A percentile compares a stretch with the other conserved stretches of the same genome.
These are phyloP conservation scores for Sporothrix schenckii DNA, from an alignment of 2,329 filamentous ascomycete genomes.

Conservation along the genomic window DNA sequence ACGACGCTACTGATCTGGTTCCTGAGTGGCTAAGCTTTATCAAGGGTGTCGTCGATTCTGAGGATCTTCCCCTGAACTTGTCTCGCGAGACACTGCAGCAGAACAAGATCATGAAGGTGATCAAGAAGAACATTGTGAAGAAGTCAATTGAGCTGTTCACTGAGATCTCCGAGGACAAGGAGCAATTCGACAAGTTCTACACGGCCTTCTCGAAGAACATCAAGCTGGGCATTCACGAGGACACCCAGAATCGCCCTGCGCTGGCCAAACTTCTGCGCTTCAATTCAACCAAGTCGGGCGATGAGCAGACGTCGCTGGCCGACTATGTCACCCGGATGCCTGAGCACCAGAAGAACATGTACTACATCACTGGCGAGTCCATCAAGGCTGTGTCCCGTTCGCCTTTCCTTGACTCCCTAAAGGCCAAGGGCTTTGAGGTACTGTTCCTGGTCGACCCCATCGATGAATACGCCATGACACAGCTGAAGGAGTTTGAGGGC, in stretches of 20 bases:
- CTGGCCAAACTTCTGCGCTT: slow-evolving; percentile 99
- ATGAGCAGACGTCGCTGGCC: slow-evolving; percentile 88
- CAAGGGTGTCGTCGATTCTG: slow-evolving; percentile 99
- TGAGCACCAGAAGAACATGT: slow-evolving; percentile 99
- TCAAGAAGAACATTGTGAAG: slow-evolving; percentile 99
- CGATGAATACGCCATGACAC: slow-evolving; percentile 98
- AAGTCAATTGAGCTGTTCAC: slow-evolving; percentile 99
- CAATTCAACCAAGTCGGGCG: slow-evolving; percentile 98
- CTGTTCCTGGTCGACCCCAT: slow-evolving; percentile 99
- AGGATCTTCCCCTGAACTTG: slow-evolving; percentile 98
- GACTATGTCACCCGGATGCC: slow-evolving; percentile 99
- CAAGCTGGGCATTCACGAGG: slow-evolving; percentile 99
- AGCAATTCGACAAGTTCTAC: slow-evolving; percentile 99
- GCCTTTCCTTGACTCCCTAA: slow-evolving; percentile 97
- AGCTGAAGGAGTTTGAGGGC: slow-evolving; percentile 99
- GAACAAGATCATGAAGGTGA: slow-evolving; percentile 99
- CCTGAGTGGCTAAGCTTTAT: slow-evolving; percentile 99
- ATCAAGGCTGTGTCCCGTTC: slow-evolving; percentile 98
- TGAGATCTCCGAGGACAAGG: slow-evolving; percentile 98
- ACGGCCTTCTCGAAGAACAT: slow-evolving; percentile 99
- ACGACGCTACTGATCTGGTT: slow-evolving; percentile 98
- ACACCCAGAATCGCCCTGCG: slow-evolving; percentile 89
- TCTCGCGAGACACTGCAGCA: slow-evolving; percentile 99
- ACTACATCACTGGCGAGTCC: slow-evolving; percentile 99
- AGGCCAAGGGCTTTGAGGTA: slow-evolving; percentile 99